Conservation (phyloP, 345 rosid genomes). For the Camelina hispida region DNA sequence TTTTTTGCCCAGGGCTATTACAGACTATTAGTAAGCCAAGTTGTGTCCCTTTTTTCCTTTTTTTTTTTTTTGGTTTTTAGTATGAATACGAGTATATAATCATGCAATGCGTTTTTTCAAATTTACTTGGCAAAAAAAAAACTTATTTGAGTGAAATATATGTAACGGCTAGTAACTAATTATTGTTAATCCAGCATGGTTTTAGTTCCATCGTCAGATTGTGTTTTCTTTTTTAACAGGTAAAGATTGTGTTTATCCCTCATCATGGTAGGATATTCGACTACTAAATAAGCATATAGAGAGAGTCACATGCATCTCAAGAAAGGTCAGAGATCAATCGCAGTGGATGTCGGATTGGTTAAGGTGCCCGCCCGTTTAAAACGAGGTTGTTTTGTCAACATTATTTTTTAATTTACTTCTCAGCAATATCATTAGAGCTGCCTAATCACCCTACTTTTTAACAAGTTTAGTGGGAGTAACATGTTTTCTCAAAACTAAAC, state of each 20-base stretch:
- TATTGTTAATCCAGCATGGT: not conserved
- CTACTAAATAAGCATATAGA: too few relatives aligned
- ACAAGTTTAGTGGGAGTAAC: not conserved
- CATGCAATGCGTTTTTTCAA: too few relatives aligned
- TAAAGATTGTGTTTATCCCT: not conserved
- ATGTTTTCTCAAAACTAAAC: not conserved
- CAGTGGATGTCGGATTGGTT: not conserved
- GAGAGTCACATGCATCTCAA: not conserved
- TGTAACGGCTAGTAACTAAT: not conserved
- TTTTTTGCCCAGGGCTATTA: too few relatives aligned
- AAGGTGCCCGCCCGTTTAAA: not conserved
- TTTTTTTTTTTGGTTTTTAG: too few relatives aligned
- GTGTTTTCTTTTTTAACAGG: not conserved
- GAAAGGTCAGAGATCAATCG: too few relatives aligned
- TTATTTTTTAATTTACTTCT: too few relatives aligned
- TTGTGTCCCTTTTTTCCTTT: not conserved
- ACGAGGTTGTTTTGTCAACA: not conserved
- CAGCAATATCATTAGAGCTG: not conserved
- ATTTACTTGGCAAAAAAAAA: not conserved
- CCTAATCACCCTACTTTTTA: not conserved
- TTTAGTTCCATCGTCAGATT: not conserved
- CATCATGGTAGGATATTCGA: too few relatives aligned
- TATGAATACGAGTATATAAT: too few relatives aligned
- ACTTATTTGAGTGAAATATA: not conserved
- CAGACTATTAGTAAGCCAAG: not conserved